Evolutionary conservation across 139 green algal species (phyloP).

Genomic region (Edaphochlamys debaryana): DNA sequence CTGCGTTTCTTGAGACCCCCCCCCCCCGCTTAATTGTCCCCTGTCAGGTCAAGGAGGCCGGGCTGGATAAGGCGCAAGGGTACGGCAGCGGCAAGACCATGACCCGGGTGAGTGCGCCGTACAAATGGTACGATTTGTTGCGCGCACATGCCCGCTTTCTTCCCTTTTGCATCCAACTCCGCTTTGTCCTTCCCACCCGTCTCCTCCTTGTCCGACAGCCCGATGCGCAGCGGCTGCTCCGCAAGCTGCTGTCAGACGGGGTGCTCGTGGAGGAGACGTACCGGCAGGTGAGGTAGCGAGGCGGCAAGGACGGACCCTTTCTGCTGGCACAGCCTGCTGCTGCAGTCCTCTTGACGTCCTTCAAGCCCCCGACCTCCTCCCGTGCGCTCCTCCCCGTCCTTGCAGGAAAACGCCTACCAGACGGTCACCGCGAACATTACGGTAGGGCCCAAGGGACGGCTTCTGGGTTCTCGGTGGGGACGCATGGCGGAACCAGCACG

Average conservation of each 20-base stretch:
- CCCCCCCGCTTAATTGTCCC: neutral
- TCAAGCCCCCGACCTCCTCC: neutral
- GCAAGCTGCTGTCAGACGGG: constrained; percentile 41
- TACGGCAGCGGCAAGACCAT: constrained; percentile 45
- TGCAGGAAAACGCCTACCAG: constrained; percentile 17
- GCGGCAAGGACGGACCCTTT: no score
- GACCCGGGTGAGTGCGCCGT: constrained; percentile 17
- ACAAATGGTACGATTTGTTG: no score
- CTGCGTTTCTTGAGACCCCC: neutral
- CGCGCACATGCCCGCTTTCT: neutral
- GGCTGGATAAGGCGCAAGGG: constrained; percentile 33
- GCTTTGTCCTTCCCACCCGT: neutral
- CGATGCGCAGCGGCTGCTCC: constrained; percentile 49
- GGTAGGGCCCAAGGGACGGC: no score
- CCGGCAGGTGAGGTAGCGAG: constrained; percentile 47
- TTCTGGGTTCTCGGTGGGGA: no score
- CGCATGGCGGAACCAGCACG: no score
- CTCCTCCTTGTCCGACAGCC: neutral
- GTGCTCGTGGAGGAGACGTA: constrained; percentile 55
- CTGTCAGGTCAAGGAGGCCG: constrained; percentile 37
- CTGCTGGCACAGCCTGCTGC: no score
- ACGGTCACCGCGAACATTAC: neutral
- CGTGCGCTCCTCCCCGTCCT: neutral
- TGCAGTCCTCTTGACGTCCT: neutral
- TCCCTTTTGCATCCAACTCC: neutral